A percentile compares a stretch with the other conserved stretches of the same genome.
Conservation (phyloP, 2,329 filamentous ascomycete species). For the Calonectria naviculata region DNA sequence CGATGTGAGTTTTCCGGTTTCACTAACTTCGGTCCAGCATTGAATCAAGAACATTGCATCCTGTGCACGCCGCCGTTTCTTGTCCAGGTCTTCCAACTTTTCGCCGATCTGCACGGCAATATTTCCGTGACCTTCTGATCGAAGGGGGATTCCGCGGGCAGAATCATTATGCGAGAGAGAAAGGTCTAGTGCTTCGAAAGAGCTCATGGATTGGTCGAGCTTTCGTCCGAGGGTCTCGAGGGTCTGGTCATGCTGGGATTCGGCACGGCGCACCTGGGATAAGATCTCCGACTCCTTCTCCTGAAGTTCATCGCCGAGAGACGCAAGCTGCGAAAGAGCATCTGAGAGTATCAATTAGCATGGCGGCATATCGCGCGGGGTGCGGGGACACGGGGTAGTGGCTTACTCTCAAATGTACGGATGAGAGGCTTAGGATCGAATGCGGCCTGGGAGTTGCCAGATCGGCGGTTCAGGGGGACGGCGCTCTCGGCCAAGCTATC, state of each 20-base stretch:
- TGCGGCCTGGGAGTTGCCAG: conserved; percentile 69
- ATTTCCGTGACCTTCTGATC: conserved; percentile 76
- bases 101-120: conserved; percentile 96
- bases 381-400: neutral
- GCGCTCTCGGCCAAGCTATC: conserved; percentile 90
- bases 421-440: conserved; percentile 99
- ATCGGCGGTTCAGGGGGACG: conserved; percentile 82
- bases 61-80: conserved; percentile 87
- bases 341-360: conserved; percentile 51
- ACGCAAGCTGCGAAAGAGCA: conserved; percentile 74
- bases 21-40: conserved; percentile 96
- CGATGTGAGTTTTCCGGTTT: conserved; percentile 86
- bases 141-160: conserved; percentile 46
- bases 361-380: neutral
- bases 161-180: conserved; percentile 74
- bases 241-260: conserved; percentile 91
- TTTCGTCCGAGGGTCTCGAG: conserved; percentile 88
- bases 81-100: conserved; percentile 91
- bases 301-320: conserved; percentile 85
- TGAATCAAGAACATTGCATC: conserved; percentile 96
- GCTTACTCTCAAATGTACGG: conserved; percentile 85
- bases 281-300: conserved; percentile 90
- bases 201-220: conserved; percentile 90
- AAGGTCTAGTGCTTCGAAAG: conserved; percentile 90
- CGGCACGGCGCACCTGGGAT: conserved; percentile 89